Conservation (phyloP, 495 filamentous ascomycete genomes). For the Penicillium herquei region DNA sequence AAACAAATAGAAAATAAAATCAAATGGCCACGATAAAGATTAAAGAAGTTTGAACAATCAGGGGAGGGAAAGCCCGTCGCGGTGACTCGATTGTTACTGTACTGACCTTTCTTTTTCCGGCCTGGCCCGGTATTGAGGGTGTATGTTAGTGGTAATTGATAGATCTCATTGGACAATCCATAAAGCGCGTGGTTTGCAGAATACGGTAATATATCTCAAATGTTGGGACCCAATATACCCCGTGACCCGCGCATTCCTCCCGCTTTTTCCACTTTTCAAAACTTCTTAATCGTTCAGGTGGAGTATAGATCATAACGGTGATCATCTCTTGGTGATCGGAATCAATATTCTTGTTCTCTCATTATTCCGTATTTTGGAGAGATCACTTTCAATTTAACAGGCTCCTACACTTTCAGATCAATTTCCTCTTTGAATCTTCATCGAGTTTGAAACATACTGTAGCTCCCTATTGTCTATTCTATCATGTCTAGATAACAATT, state of each 20-base stretch:
- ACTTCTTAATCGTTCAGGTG: background rate
- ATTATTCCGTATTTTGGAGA: no score
- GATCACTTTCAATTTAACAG: no score
- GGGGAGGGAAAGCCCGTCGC: slow-evolving; percentile 24
- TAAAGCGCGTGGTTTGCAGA: no score
- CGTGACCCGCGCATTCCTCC: background rate
- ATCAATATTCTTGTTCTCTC: no score
- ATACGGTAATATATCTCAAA: no score
- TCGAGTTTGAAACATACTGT: no score
- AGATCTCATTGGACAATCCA: slow-evolving; percentile 9
- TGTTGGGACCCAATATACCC: background rate
- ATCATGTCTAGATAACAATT: no score
- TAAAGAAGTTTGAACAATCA: slow-evolving; percentile 20
- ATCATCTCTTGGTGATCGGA: no score
- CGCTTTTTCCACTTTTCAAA: background rate
- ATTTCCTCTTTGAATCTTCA: no score
- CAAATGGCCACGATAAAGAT: slow-evolving; percentile 2
- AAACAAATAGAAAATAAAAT: slow-evolving; percentile 1
- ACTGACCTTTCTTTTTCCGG: slow-evolving; percentile 27
- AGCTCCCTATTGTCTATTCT: no score
- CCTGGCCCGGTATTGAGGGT: slow-evolving; percentile 17
- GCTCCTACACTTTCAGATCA: no score
- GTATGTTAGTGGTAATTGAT: slow-evolving; percentile 11
- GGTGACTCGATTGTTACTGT: slow-evolving; percentile 10
- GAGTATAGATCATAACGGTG: no score